Conservation (phyloP, 768 basidiomycete genomes). For the Brasilioporus rufonigricans region DNA sequence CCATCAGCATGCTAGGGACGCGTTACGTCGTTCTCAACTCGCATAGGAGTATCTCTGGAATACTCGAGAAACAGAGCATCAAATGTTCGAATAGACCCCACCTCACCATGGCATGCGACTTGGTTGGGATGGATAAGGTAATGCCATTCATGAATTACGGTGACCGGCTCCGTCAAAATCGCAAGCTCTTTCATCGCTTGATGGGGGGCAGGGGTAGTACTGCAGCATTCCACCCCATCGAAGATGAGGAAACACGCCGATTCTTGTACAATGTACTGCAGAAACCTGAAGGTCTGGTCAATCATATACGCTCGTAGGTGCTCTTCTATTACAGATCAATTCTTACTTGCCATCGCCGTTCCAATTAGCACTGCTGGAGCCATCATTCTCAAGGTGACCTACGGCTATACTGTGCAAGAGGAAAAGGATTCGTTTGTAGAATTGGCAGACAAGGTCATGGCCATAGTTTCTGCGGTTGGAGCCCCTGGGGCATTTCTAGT, state of each 20-base stretch:
- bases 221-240: constrained; percentile 12
- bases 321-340: not conserved
- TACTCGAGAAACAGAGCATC: constrained; percentile 52
- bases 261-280: no score
- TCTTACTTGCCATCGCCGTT: not conserved
- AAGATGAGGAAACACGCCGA: constrained; percentile 16
- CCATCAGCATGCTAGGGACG: constrained; percentile 38
- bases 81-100: no score
- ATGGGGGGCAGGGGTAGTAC: constrained; percentile 14
- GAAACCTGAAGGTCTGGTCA: no score
- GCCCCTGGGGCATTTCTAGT: constrained; percentile 19
- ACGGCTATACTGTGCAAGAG: no score
- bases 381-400: no score
- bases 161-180: no score
- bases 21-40: constrained; percentile 52
- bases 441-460: constrained; percentile 25
- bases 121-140: no score
- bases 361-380: constrained; percentile 9
- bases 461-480: constrained; percentile 3
- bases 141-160: constrained; percentile 3
- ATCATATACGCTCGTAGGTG: no score
- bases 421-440: constrained; percentile 40
- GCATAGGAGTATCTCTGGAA: constrained; percentile 40
- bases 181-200: no score
- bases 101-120: no score